Evolutionary conservation across 257 asterid species (phyloP), one percentile per base, ranked within the genome.

Genomic region (Ilex aquifolium): DNA sequence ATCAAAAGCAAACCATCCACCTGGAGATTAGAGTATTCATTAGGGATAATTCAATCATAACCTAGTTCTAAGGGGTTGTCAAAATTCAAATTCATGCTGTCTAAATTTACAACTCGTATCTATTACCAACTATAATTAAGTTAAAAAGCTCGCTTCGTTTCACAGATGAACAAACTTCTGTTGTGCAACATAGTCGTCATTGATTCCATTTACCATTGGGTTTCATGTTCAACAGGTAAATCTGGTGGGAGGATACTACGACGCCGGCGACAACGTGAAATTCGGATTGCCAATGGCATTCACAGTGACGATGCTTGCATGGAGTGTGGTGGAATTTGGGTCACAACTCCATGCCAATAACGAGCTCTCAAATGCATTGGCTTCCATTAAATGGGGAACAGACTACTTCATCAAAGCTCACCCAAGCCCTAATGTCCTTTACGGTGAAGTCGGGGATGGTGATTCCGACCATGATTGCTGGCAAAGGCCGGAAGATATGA

Each of bases 231-330:
- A 3, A 15, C 67, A 87, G 95, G 67, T 83, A n/a, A 79, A 85
- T 59, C 68, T 88, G 10, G 76, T 66, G 0, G 96, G 96, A 67
- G 96, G 96, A 60, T 88, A 88, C 61, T 88, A 83, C 39, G 91
- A 85, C n/a, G 88, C 95, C 1, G 92, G 95, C 31, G 95, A 84
- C 80, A 84, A 84, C 56, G 87, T 87, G 5, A 88, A 88, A 68
- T 85, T 83, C 31, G 94, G 91, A 17, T 65, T 85, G 7, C 95
- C 96, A 2, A 81, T 88, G 96, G 96, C 96, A 0, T 85, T 64
- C 40, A 74, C 89, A 4, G 55, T 82, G 66, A 85, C 94, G 8
- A 79, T 88, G 83, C 64, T 88, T 12, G 60, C 89, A 2, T 88
- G 95, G 95, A 79, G 88, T 68, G 83, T 63, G 7, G 67, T 73